A percentile compares a stretch with the other conserved stretches of the same genome.
These are phyloP conservation scores for Fusarium chlamydosporum DNA, from an alignment of 2,329 filamentous ascomycete species.

Conservation along the genomic window DNA sequence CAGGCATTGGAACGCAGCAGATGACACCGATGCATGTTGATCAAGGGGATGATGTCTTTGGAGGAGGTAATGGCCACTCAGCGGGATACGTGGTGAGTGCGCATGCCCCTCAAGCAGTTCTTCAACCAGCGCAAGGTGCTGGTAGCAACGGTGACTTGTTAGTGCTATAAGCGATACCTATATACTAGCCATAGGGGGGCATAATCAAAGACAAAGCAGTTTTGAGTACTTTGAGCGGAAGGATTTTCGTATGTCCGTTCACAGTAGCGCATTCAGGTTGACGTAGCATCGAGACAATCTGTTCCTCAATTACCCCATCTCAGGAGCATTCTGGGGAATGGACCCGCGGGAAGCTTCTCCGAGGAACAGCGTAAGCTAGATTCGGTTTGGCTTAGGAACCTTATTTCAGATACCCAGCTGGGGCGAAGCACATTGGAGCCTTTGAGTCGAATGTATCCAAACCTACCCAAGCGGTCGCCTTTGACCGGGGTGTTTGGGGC, in stretches of 20 bases:
- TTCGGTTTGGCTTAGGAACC: conserved; percentile 43
- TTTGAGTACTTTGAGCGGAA: conserved; percentile 9
- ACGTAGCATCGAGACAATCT: conserved; percentile 8
- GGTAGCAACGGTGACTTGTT: conserved; percentile 80
- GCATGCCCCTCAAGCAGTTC: conserved; percentile 81
- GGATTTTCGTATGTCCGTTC: neutral
- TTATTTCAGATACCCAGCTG: conserved; percentile 41
- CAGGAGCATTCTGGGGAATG: conserved; percentile 20
- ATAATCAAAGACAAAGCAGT: conserved; percentile 31
- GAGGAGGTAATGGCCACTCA: conserved; percentile 67
- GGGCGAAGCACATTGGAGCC: conserved; percentile 33
- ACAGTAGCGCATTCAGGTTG: neutral
- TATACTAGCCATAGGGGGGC: conserved; percentile 39
- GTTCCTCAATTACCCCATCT: conserved; percentile 11
- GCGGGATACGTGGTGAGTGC: conserved; percentile 83
- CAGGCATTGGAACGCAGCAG: conserved; percentile 78
- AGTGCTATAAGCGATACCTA: conserved; percentile 64
- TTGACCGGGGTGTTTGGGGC: conserved; percentile 19
- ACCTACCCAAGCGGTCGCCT: conserved; percentile 14
- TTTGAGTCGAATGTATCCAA: conserved; percentile 3
- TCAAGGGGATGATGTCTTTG: conserved; percentile 72
- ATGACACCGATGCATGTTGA: conserved; percentile 80
- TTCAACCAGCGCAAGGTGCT: conserved; percentile 76
- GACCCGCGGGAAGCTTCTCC: conserved; percentile 22
- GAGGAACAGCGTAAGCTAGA: conserved; percentile 23